phyloP scores from a whole-genome alignment of 192 early-diverging fungal species.

The Podila minutissima region DNA sequence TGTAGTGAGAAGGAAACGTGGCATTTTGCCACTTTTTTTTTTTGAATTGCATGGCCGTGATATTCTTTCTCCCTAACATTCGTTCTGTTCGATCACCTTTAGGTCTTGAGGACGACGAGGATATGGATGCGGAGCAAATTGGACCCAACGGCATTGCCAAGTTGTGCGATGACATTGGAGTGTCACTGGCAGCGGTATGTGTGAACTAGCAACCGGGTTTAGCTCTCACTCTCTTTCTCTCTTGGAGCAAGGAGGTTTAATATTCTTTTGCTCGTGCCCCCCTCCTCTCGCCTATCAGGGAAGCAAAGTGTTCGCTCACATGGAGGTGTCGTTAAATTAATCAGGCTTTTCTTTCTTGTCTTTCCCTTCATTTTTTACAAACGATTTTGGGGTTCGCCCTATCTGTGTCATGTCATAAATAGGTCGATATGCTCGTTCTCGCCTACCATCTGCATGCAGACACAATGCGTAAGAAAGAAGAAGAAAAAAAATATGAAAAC shows the following conservation, averaged over 20 bases:
- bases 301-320: too few species aligned
- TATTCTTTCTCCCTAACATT: neutral
- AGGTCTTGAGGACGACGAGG: constrained; percentile 42
- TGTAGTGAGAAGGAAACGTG: too few species aligned
- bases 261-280: too few species aligned
- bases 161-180: constrained; percentile 41
- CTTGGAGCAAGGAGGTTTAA: too few species aligned
- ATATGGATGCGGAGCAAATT: constrained; percentile 34
- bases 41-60: neutral
- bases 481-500: neutral
- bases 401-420: constrained; percentile 5
- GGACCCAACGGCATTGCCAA: constrained; percentile 44
- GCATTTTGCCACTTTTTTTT: neutral
- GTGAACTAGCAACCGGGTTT: neutral
- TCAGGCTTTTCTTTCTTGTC: neutral
- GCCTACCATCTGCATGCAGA: constrained; percentile 44
- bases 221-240: neutral
- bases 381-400: neutral
- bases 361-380: too few species aligned
- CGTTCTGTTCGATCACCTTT: neutral
- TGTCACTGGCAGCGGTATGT: constrained; percentile 40
- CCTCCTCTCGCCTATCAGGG: neutral
- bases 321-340: neutral
- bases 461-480: constrained; percentile 42
- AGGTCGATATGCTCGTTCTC: constrained; percentile 50